Base-by-base conservation (phyloP, 2,329 filamentous ascomycete genomes). In the Colletotrichum eremochloae region DNA sequence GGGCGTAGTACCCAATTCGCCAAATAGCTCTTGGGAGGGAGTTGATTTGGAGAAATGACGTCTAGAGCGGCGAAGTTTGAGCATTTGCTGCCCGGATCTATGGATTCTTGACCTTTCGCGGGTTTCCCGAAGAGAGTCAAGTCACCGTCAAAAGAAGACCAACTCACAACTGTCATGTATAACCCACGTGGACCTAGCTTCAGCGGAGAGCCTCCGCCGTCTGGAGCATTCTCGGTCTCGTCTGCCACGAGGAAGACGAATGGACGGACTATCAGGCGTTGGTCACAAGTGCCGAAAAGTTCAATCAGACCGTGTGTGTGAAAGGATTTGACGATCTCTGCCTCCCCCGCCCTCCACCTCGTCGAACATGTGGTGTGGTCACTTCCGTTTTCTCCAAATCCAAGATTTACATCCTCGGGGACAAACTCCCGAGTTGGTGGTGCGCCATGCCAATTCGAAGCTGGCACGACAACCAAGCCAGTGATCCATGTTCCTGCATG, bases 31-130 rank as follows among this genome's bases (percentile, higher is more conserved):
- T n/a, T 24, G 24, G 24, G 20, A 11, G 20, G n/a, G 31, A 20
- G 7, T 24, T 38, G 20, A 14, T 14, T 24, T 4, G 33, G 33
- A 56, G 9, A 56, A 36, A 7, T 12, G 20, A 9, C 11, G 31
- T 9, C 7, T 11, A 36, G 67, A 24, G 14, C 18, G 44, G 67
- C 29, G 18, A 66, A 60, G 3, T 36, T n/a, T 48, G 58, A 56
- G 12, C 53, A 36, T 38, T 38, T 38, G 53, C 31, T 56, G 53
- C 33, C 33, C 18, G 6, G 20, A n/a, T 24, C 2, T 20, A 33
- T 33, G 20, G 33, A 31, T 20, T 55, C 2, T 14, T 4, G 53
- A 24, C 8, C 5, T 38, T 11, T 57, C 20, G 2, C 2, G 38
- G 2, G 6, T 8, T 15, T 8, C 20, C 20, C 0, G 24, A 40